Evolutionary conservation across 768 basidiomycete species (phyloP).

Genomic region (Austroboletus eburneus): DNA sequence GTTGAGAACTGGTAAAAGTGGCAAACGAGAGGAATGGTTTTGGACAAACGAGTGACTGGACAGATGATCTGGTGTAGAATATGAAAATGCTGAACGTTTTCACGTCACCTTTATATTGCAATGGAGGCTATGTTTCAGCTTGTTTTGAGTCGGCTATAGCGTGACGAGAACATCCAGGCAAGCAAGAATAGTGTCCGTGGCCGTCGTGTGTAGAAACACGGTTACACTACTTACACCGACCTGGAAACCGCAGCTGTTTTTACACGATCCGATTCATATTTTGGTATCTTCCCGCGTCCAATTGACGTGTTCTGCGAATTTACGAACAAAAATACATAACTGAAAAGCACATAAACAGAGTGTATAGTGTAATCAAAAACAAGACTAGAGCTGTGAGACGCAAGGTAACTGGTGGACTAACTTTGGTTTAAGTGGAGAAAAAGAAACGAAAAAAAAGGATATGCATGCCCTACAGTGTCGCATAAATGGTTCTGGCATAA

Average conservation of each 20-base stretch:
- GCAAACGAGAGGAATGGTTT: not conserved
- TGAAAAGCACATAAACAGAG: conserved; percentile 37
- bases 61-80: conserved; percentile 7
- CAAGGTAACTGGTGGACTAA: conserved; percentile 12
- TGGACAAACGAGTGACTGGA: conserved; percentile 22
- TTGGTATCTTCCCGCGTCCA: conserved; percentile 15
- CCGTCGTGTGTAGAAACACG: not conserved
- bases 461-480: conserved; percentile 12
- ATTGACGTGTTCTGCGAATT: conserved; percentile 16
- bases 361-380: conserved; percentile 34
- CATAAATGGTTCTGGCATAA: conserved; percentile 9
- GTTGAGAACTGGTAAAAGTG: not conserved
- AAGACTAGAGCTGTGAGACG: conserved; percentile 20
- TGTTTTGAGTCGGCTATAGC: conserved; percentile 20
- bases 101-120: not conserved
- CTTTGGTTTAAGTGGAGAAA: conserved; percentile 1
- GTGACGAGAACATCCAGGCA: conserved; percentile 6
- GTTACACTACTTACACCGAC: too few relatives aligned
- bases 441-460: conserved; percentile 10
- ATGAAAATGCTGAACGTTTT: too few relatives aligned
- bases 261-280: not conserved
- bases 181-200: not conserved
- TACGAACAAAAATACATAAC: conserved; percentile 35
- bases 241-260: not conserved
- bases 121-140: conserved; percentile 10